Base-by-base conservation (phyloP, 192 early-diverging fungal species). In the Martensiomyces pterosporus region DNA sequence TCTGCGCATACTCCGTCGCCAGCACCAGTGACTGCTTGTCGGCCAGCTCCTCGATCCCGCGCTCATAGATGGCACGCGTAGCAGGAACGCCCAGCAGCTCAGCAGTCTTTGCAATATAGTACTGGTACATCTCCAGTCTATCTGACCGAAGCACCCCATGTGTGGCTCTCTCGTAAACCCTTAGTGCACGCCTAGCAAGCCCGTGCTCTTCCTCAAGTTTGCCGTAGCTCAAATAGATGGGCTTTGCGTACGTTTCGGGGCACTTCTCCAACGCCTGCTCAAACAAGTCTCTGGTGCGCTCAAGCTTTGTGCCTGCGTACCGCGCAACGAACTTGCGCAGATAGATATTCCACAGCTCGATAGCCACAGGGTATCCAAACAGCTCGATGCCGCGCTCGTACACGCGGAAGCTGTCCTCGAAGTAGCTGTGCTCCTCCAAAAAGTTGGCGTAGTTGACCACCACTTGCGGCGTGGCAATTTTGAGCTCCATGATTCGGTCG, bases 281-380 rank as follows among this genome's bases (percentile, higher is more conserved):
- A 51, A 93, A 96, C 40, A 99, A 74, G 61, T 97, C 97, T 52
- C 97, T 81, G 0, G 92, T 69, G 15, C 97, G 82, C 72, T 99
- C 97, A 3, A 97, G 57, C 57, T 93, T 88, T 2, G 79, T 54
- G 23, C 86, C 90, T n/a, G 81, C 86, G 64, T 92, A 95, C 24
- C 94, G 88, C 13, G 60, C 58, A 18, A 92, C 72, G 50, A 98
- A 97, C 53, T 86, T 85, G 12, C 79, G 70, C 39, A 99, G 71
- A 74, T 99, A 99, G 16, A 94, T 72, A 64, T 89, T 94, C 97
- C 97, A 99, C 33, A 99, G 77, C 52, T 99, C 97, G 60, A 93
- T 88, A 1, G 97, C 93, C 45, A 96, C 88, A 0, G 97, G 94
- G 59, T 88, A 97, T 14, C 92, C 92, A 59, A 99, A 98, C n/a